Evolutionary conservation across 768 basidiomycete genomes (phyloP), one percentile per base, ranked within the genome.

Genomic region (Collybiopsis confluens): DNA sequence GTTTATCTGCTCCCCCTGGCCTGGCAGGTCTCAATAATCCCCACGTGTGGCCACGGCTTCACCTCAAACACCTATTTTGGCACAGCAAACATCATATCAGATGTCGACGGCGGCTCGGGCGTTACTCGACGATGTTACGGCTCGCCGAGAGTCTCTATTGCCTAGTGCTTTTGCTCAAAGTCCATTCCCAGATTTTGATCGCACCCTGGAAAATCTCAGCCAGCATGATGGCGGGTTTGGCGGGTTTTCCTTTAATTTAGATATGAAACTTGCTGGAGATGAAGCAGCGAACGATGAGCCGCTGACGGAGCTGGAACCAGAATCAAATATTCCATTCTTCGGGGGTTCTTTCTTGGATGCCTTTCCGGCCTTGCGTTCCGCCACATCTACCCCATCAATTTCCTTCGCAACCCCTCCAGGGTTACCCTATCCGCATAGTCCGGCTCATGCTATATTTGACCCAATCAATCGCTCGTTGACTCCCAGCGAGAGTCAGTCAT

Each of bases 161-260:
- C 62, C 75, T 13, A 56, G 67, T 10, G 62, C 73, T 7, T 65
- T 71, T 37, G 67, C 70, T 43, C 68, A 72, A 30, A 90, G 77
- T 65, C 82, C 90, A 10, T 95, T 95, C 78, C 93, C 92, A 9
- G 92, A 95, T 58, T 84, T 95, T 59, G 92, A 93, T 65, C 82
- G 89, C 27, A 92, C 89, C 18, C 73, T 94, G 42, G 83, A 88
- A 63, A 83, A 80, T 45, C 73, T 93, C 40, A 82, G 80, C 47
- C 79, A 77, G 7, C 82, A 76, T 40, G 86, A 86, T 58, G 79
- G 70, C 27, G 80, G 74, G 49, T 76, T 77, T 62, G 76, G 81
- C 28, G 83, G 87, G 8, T 94, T 94, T 72, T 91, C 86, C 65
- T 94, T 95, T 71, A 92, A 85, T 67, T 71, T 93, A 41, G 91